A percentile compares a stretch with the other conserved stretches of the same genome.
phyloP scores from a whole-genome alignment of 1,284 basidiomycete species.

The Leccinum pachyderme region DNA sequence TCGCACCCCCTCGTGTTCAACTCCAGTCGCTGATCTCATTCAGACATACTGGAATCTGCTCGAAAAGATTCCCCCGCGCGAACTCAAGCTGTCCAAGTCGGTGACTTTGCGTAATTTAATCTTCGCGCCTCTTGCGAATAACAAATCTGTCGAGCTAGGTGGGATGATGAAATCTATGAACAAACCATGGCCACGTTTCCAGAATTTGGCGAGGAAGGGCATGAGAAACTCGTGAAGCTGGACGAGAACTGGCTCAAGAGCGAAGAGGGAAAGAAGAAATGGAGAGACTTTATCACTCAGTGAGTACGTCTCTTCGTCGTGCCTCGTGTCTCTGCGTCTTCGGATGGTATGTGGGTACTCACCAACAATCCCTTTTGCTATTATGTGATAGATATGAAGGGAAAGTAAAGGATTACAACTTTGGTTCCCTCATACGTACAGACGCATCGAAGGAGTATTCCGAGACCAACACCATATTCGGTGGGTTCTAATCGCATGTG shows the following conservation, averaged over 20 bases:
- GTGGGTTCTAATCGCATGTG: conserved; percentile 39
- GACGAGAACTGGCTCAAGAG: conserved; percentile 98
- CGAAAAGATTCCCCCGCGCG: conserved; percentile 75
- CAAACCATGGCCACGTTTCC: conserved; percentile 82
- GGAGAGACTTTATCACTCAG: conserved; percentile 89
- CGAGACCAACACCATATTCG: conserved; percentile 94
- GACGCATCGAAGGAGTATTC: conserved; percentile 83
- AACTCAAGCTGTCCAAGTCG: conserved; percentile 81
- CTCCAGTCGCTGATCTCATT: conserved; percentile 17
- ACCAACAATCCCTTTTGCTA: conserved; percentile 1
- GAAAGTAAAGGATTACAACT: conserved; percentile 92
- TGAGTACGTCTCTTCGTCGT: conserved; percentile 41
- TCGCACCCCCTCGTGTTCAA: conserved; percentile 3
- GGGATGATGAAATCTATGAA: conserved; percentile 90
- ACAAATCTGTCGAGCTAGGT: conserved; percentile 43
- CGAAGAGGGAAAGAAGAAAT: conserved; percentile 83
- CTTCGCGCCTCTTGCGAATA: conserved; percentile 4
- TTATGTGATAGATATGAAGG: conserved; percentile 66
- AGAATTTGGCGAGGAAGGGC: conserved; percentile 65
- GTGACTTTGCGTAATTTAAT: conserved; percentile 21
- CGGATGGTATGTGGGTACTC: conserved; percentile 7
- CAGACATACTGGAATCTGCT: conserved; percentile 97
- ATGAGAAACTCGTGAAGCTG: conserved; percentile 69
- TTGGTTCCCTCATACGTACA: conserved; percentile 91
- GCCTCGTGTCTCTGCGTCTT: neutral